Evolutionary conservation across 2,329 filamentous ascomycete genomes (phyloP), one percentile per base, ranked within the genome.

Genomic region (Ascochyta koolunga): DNA sequence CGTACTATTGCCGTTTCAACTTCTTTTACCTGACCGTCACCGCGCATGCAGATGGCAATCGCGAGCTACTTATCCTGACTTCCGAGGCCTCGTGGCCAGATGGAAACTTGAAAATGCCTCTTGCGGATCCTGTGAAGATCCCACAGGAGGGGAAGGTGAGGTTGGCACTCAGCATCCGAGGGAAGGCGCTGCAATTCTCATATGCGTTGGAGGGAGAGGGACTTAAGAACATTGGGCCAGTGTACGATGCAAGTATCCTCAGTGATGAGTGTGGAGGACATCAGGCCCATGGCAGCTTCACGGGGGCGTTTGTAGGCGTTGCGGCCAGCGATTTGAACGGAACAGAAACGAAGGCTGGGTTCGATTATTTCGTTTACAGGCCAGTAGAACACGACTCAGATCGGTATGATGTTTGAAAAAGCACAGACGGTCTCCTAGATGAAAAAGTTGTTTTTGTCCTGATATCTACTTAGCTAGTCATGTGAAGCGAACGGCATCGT

Each of bases 221-320:
- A 1, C 29, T 84, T 54, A 76, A 77, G 63, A 71, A 78, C 56
- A 75, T 87, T 42, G 85, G 85, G 0, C 82, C 81, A 0, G 79
- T 83, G 1, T 80, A 81, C 38, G 83, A 87, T 60, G 85, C 84
- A 0, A 83, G 82, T 6, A 81, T 87, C 13, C 55, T 87, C 7
- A 83, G 80, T 10, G 85, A 88, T 61, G 85, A 88, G 72, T 87
- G 85, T 52, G 85, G 85, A 9, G 85, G 84, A 0, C 84, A 87
- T 56, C 79, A 82, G 56, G 79, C 75, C 2, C 83, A 87, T 58
- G 85, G 85, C 1, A 87, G 85, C 67, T 88, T 87, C 58, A 87
- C 85, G 0, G 85, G 85, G 0, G 83, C 85, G 2, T 74, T 74
- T 57, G 70, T 73, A 8, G 71, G 71, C 24, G 40, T 74, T 31